phyloP scores from a whole-genome alignment of 768 basidiomycete species.

The Mycena crocata region DNA sequence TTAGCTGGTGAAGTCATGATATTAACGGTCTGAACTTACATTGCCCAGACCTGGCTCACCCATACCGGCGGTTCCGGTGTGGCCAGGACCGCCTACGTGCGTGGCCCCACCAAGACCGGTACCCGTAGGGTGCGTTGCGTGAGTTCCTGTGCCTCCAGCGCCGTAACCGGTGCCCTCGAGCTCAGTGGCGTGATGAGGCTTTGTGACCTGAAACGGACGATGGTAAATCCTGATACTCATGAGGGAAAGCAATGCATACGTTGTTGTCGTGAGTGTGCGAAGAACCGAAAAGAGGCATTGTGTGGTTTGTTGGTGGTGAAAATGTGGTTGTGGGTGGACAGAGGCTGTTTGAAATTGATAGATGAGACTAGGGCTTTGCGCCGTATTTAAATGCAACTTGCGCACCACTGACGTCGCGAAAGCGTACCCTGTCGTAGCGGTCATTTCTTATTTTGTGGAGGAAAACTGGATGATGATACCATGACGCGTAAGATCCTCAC shows the following conservation, averaged over 20 bases:
- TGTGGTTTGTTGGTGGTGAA: background rate
- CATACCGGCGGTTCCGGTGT: background rate
- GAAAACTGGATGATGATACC: no score
- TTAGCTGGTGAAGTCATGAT: background rate
- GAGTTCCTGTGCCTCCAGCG: background rate
- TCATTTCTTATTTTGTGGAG: no score
- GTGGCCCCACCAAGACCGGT: background rate
- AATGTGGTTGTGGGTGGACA: background rate
- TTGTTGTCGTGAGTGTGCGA: constrained; percentile 29
- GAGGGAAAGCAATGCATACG: background rate
- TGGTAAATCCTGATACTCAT: background rate
- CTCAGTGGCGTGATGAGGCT: background rate
- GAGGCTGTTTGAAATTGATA: background rate
- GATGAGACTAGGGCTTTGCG: background rate
- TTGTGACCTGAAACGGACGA: background rate
- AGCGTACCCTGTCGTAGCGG: no score
- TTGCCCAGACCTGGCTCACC: constrained; percentile 1
- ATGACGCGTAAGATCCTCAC: no score
- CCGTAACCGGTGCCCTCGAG: constrained; percentile 9
- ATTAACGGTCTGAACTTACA: constrained; percentile 15
- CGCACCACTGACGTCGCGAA: constrained; percentile 1
- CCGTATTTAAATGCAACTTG: background rate
- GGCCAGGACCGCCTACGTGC: background rate
- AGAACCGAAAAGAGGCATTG: constrained; percentile 48
- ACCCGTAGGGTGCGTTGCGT: background rate